phyloP scores from a whole-genome alignment of 495 filamentous ascomycete genomes.

The Penicillium herquei region DNA sequence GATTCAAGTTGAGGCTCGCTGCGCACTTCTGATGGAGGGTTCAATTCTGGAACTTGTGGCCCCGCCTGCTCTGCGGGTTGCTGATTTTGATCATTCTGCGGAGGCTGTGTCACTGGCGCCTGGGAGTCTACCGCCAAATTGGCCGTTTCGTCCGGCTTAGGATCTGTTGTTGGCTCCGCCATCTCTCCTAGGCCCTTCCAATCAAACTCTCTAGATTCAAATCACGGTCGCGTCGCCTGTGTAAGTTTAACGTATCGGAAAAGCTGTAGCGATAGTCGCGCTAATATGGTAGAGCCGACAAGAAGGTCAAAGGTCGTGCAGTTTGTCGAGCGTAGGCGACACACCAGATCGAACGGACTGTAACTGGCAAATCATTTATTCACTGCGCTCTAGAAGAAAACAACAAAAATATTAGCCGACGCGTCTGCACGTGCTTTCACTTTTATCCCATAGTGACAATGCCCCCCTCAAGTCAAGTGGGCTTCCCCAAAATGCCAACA shows the following conservation, averaged over 20 bases:
- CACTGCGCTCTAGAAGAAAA: conserved; percentile 3
- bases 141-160: conserved; percentile 29
- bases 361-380: conserved; percentile 32
- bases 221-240: conserved; percentile 1
- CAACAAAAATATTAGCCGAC: too few relatives aligned
- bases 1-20: background rate
- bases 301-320: conserved; percentile 26
- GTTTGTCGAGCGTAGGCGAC: conserved; percentile 24
- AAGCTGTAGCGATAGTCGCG: background rate
- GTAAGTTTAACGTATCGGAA: background rate
- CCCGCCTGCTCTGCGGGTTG: conserved; percentile 1
- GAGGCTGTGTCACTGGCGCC: conserved; percentile 18
- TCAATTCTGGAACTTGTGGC: conserved; percentile 1
- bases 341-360: conserved; percentile 25
- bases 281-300: conserved; percentile 5
- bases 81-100: conserved; percentile 4
- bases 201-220: background rate
- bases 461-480: too few relatives aligned
- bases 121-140: conserved; percentile 23
- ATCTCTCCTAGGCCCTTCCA: conserved; percentile 19
- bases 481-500: too few relatives aligned
- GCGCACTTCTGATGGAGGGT: background rate
- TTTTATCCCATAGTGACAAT: too few relatives aligned
- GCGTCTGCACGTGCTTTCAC: too few relatives aligned
- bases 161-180: conserved; percentile 36